Conservation (phyloP, 352 stramenopile species). For the Elongisporangium undulatum region DNA sequence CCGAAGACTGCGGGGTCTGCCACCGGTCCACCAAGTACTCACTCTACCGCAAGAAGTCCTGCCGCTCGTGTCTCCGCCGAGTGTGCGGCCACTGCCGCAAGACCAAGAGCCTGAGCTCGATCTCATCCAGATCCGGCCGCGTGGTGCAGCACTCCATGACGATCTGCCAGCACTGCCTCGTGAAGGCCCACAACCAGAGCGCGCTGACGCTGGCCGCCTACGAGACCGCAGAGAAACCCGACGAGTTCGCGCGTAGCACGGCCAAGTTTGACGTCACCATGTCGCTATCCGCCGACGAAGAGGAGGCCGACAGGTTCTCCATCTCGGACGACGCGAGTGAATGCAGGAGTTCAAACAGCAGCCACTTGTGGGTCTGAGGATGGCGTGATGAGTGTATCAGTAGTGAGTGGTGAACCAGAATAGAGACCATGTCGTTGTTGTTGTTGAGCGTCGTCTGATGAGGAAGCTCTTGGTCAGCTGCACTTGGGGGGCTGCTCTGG, state of each 20-base stretch:
- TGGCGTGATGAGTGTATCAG: too few relatives aligned
- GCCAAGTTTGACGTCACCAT: neutral
- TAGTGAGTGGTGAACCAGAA: neutral
- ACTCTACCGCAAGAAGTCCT: too few relatives aligned
- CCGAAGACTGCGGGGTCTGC: too few relatives aligned
- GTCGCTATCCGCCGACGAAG: neutral
- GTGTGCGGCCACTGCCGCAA: neutral
- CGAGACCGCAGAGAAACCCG: neutral
- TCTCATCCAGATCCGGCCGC: neutral
- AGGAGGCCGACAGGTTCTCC: neutral
- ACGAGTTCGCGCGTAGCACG: neutral
- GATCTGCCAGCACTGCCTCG: neutral
- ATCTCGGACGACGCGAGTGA: neutral
- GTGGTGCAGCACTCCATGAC: neutral
- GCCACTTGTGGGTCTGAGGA: neutral
- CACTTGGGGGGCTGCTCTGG: neutral
- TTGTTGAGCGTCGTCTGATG: too few relatives aligned
- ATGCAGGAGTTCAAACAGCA: neutral
- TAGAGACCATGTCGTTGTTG: neutral
- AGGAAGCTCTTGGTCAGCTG: neutral
- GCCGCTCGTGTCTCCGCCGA: too few relatives aligned
- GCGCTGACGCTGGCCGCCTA: neutral
- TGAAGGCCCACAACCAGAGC: neutral
- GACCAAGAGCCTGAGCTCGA: neutral
- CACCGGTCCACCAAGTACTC: too few relatives aligned